Conservation (phyloP, 2,329 filamentous ascomycete genomes). For the Aspergillus awamori region DNA sequence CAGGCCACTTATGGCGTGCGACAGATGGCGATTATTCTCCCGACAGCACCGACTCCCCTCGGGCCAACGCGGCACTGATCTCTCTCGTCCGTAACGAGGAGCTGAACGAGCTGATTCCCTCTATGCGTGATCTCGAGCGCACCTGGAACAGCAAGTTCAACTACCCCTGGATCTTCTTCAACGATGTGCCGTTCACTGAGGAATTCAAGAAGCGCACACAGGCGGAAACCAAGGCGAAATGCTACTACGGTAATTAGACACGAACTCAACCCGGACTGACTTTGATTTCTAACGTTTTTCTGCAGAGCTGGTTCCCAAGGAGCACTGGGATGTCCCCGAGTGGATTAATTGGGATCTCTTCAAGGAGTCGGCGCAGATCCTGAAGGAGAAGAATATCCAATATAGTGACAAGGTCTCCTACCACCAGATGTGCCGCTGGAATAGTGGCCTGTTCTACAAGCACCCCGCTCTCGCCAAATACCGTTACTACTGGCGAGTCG, state of each 20-base stretch:
- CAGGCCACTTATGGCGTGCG: slow-evolving; percentile 72
- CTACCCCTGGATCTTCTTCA: slow-evolving; percentile 99
- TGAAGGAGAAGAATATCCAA: slow-evolving; percentile 83
- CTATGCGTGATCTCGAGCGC: slow-evolving; percentile 87
- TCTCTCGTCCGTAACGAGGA: slow-evolving; percentile 92
- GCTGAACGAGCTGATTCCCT: slow-evolving; percentile 77
- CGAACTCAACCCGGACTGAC: background rate
- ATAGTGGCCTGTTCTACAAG: slow-evolving; percentile 96
- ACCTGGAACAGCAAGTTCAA: slow-evolving; percentile 99
- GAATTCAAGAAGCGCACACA: slow-evolving; percentile 86
- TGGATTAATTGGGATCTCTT: slow-evolving; percentile 93
- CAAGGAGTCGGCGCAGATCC: slow-evolving; percentile 77
- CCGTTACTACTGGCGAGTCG: slow-evolving; percentile 97
- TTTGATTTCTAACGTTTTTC: slow-evolving; percentile 1
- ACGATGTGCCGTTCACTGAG: slow-evolving; percentile 88
- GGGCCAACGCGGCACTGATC: slow-evolving; percentile 91
- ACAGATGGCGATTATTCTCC: slow-evolving; percentile 76
- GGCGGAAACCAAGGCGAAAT: slow-evolving; percentile 84
- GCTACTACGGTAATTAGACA: slow-evolving; percentile 68
- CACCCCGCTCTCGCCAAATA: slow-evolving; percentile 81
- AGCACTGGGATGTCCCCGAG: slow-evolving; percentile 88
- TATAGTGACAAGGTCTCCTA: slow-evolving; percentile 89
- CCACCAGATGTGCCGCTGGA: slow-evolving; percentile 99
- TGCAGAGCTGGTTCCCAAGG: slow-evolving; percentile 82
- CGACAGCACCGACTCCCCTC: slow-evolving; percentile 72